Evolutionary conservation across 2,329 filamentous ascomycete species (phyloP), one percentile per base, ranked within the genome.

Genomic region (Neofusicoccum sp.): DNA sequence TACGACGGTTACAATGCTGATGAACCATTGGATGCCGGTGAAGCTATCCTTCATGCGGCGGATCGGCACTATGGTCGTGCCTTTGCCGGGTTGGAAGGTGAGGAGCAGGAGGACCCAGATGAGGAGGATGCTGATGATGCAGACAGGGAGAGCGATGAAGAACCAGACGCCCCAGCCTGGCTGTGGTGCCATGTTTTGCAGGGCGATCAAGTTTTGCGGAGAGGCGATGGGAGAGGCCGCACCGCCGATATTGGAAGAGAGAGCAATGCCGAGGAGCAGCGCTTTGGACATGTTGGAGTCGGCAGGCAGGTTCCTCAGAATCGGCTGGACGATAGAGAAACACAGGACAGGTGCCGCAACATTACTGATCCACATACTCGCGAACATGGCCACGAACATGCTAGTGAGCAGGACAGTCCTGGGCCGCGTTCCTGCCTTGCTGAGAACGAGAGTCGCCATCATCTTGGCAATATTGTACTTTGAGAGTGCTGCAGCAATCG

Each of bases 281-380:
- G 95, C 93, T 77, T 97, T 97, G 68, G 92, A 92, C 88, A 98
- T 98, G 76, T 89, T 85, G 14, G 93, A 97, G 71, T 95, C 93
- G 0, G 91, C 85, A 0, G 94, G 91, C 37, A 99, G 84, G 66
- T 97, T 99, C 65, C 95, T 92, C 33, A 99, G 85, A 81, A 99
- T 93, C 3, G 96, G 95, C 88, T 94, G 44, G n/a, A 99, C 96
- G 71, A 99, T 97, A 22, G 93, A 96, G 77, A 96, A 98, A 81
- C 95, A 99, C 41, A 99, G 84, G 8, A 99, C 95, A 0, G 95
- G 95, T 1, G 96, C 94, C 1, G 95, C 95, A 33, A 99, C 96
- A 69, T 99, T 99, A 79, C 93, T 97, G 72, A 99, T 98, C 83
- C 96, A 92, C 95, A 99, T 99, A 70, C 93, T 97, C 7, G 96